These are phyloP conservation scores for Nakazawaea sp. DNA, from an alignment of 805 yeast genomes.

Conservation along the genomic window DNA sequence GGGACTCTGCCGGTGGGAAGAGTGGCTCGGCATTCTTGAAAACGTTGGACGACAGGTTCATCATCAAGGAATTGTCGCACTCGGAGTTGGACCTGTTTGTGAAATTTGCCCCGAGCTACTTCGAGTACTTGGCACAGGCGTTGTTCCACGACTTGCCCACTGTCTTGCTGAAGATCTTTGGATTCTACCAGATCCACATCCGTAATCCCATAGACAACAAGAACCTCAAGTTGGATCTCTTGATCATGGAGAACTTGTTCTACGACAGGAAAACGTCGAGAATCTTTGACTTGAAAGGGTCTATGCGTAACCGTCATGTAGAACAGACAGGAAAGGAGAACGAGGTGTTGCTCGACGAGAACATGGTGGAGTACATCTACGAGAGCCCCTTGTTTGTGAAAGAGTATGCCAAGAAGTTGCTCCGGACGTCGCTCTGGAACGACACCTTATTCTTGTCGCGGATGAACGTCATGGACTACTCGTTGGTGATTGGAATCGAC, in stretches of 20 bases:
- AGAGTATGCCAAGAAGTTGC: conserved; percentile 80
- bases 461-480: conserved; percentile 98
- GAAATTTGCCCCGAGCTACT: conserved; percentile 92
- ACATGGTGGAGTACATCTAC: conserved; percentile 96
- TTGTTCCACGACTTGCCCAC: conserved; percentile 93
- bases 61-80: conserved; percentile 82
- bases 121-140: conserved; percentile 93
- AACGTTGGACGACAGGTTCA: conserved; percentile 83
- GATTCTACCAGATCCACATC: conserved; percentile 90
- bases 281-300: conserved; percentile 93
- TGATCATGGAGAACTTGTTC: conserved; percentile 93
- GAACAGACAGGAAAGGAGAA: conserved; percentile 93
- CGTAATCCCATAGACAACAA: conserved; percentile 72
- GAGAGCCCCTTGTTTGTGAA: conserved; percentile 93
- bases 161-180: conserved; percentile 89
- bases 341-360: conserved; percentile 91
- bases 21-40: conserved; percentile 92
- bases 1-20: conserved; percentile 97
- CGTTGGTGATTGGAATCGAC: conserved; percentile 90
- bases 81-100: conserved; percentile 90
- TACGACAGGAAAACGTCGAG: conserved; percentile 76
- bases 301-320: conserved; percentile 96
- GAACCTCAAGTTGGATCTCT: conserved; percentile 77
- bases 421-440: conserved; percentile 88
- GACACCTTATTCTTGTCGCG: conserved; percentile 91